Percentiles rank a stretch among this genome's conserved stretches.
Evolutionary conservation across 1,139 yeast species (phyloP).

Genomic region (Taiozyma sp.): DNA sequence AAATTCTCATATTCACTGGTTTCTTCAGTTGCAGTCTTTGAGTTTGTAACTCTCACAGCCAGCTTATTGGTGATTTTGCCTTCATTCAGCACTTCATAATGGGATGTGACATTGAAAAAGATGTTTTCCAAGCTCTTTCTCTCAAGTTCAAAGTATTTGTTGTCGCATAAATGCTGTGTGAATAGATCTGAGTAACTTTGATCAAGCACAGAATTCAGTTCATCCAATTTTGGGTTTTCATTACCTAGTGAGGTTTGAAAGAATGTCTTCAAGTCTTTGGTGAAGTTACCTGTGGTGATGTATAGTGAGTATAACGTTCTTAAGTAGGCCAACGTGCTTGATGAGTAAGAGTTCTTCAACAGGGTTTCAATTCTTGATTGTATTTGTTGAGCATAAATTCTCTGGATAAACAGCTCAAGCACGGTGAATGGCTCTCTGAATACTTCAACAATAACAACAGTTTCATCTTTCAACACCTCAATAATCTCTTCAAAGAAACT

Average conservation of each 20-base stretch:
- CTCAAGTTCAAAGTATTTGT: constrained; percentile 69
- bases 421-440: constrained; percentile 69
- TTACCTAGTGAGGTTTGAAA: constrained; percentile 36
- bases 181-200: constrained; percentile 72
- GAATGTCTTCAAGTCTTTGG: constrained; percentile 61
- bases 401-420: constrained; percentile 63
- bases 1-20: constrained; percentile 19
- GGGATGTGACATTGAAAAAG: constrained; percentile 44
- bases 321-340: constrained; percentile 70
- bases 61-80: constrained; percentile 43
- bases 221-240: constrained; percentile 42
- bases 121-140: constrained; percentile 65
- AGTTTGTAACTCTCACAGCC: constrained; percentile 34
- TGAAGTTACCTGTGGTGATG: constrained; percentile 55
- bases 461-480: constrained; percentile 57
- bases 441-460: constrained; percentile 68
- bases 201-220: constrained; percentile 56
- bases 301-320: constrained; percentile 69
- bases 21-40: constrained; percentile 12
- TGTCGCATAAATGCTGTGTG: constrained; percentile 63
- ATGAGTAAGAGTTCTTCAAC: constrained; percentile 58
- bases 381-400: constrained; percentile 74
- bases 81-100: constrained; percentile 49
- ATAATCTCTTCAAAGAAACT: constrained; percentile 37
- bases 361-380: constrained; percentile 63